phyloP scores from a whole-genome alignment of 176 grass and related monocot genomes.

The Puya raimondii region DNA sequence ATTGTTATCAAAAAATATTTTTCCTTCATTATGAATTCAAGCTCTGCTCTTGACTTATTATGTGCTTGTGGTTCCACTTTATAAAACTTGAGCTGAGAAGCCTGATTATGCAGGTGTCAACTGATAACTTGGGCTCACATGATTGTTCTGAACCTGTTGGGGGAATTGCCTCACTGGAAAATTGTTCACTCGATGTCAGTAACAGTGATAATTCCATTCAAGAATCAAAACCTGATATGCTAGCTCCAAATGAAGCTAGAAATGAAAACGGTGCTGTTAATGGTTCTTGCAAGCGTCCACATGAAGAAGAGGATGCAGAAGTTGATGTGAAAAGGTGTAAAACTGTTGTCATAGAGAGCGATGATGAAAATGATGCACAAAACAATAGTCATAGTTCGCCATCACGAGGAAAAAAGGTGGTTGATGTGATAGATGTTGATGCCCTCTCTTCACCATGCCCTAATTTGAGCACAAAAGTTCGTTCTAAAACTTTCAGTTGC shows the following conservation, averaged over 20 bases:
- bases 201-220: conserved; percentile 18
- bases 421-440: conserved; percentile 75
- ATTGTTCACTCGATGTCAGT: conserved; percentile 23
- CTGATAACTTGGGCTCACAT: conserved; percentile 33
- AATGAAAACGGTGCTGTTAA: conserved; percentile 22
- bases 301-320: conserved; percentile 35
- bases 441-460: conserved; percentile 37
- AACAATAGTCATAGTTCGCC: conserved; percentile 15
- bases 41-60: no score
- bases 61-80: no score
- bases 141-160: conserved; percentile 18
- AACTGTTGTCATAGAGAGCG: conserved; percentile 57
- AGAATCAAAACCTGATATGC: conserved; percentile 15
- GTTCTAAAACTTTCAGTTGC: conserved; percentile 45
- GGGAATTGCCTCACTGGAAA: conserved; percentile 24
- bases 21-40: no score
- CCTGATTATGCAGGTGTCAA: conserved; percentile 8
- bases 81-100: neutral
- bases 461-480: conserved; percentile 13
- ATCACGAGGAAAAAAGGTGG: conserved; percentile 34
- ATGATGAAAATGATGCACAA: conserved; percentile 44
- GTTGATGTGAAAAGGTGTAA: conserved; percentile 40
- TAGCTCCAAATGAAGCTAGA: neutral
- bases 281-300: conserved; percentile 33
- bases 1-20: no score